A percentile compares a stretch with the other conserved stretches of the same genome.
These are phyloP conservation scores for Penicillium turbatum DNA, from an alignment of 495 filamentous ascomycete species.

Conservation along the genomic window DNA sequence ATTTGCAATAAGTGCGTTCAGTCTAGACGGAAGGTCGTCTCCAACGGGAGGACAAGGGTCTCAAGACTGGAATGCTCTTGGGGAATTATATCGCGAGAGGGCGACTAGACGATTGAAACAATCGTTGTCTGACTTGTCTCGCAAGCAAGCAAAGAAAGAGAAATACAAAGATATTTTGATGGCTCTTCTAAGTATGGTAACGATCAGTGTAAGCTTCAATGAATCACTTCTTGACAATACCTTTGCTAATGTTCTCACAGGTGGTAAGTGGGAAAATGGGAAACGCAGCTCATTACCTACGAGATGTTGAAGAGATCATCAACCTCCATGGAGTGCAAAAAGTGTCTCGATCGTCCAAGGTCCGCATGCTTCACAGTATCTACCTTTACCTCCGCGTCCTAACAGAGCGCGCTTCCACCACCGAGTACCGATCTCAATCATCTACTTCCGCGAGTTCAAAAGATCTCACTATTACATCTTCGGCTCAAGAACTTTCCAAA, in stretches of 20 bases:
- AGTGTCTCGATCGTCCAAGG: conserved; percentile 10
- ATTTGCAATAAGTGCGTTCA: neutral
- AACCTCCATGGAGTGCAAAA: neutral
- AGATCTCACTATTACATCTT: neutral
- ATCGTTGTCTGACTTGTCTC: neutral
- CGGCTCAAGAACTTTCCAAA: neutral
- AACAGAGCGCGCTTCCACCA: conserved; percentile 4
- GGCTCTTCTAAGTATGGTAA: conserved; percentile 2
- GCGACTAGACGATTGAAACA: conserved; percentile 1
- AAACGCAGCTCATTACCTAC: neutral
- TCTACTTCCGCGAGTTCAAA: neutral
- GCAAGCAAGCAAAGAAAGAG: neutral
- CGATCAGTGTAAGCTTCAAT: neutral
- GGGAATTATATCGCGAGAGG: conserved; percentile 1
- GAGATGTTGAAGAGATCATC: neutral
- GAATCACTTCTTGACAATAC: neutral
- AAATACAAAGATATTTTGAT: conserved; percentile 4
- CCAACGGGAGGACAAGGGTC: neutral
- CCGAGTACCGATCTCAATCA: neutral
- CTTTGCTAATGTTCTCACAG: neutral
- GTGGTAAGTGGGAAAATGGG: neutral
- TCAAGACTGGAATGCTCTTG: neutral
- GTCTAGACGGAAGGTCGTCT: neutral
- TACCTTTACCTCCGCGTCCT: conserved; percentile 16
- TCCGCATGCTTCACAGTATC: conserved; percentile 19